Evolutionary conservation across 306 rosid genomes (phyloP), one percentile per base, ranked within the genome.

Genomic region (Notholithocarpus densiflorus): DNA sequence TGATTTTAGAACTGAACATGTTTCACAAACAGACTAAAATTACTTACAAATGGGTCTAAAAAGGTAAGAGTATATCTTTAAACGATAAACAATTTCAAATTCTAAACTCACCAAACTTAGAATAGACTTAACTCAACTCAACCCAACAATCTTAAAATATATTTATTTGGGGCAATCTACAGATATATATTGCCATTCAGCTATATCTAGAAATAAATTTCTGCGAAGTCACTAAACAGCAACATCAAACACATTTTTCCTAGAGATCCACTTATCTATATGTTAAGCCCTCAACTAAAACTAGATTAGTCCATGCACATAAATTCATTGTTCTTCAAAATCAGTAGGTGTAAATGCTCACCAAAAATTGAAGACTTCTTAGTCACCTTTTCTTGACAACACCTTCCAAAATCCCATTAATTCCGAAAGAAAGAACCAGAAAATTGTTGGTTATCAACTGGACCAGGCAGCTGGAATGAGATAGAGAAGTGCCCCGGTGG

Each of bases 391-490:
- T 85, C 86, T 75, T 75, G 27, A 85, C 84, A 59, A 79, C 9
- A 12, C 81, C 88, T 54, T 85, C 88, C 9, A 75, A 80, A 80
- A 85, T 76, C 57, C 86, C 86, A 11, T 85, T 77, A 6, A 64
- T 85, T 20, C 85, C 85, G 34, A 85, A 82, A 57, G 34, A 85
- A 82, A 57, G 77, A 79, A 23, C 84, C 88, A 3, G 85, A 48
- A 79, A 78, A 85, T 13, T 75, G 81, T 54, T 82, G 74, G 11
- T 85, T 81, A 19, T 82, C 80, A 57, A 85, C 79, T 1, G 76
- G 81, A 34, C 88, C 88, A 6, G 88, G 88, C 55, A 85, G 79
- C 84, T 70, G 76, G 60, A 85, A 85, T 18, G 86, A 71, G 76
- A 85, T 48, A 27, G 86, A 79, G 75, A 85, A 82, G 24, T 80